phyloP scores from a whole-genome alignment of 1,284 basidiomycete genomes.

The Pyrrhoderma noxium region DNA sequence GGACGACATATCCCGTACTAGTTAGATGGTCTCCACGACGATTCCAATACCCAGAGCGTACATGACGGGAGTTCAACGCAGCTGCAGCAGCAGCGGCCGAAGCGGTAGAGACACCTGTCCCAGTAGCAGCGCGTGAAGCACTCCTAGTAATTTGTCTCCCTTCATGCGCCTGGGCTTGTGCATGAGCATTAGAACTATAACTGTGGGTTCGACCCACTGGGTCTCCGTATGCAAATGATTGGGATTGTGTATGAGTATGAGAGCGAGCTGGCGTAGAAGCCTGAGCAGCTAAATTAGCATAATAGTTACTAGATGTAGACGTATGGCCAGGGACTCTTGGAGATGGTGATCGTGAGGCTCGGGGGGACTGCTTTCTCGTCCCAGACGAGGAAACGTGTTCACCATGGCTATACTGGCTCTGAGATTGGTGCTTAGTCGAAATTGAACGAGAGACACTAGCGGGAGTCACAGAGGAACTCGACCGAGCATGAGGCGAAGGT shows the following conservation, averaged over 20 bases:
- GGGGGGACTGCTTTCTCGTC: conserved; percentile 9
- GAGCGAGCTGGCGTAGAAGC: conserved; percentile 3
- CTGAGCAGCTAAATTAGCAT: background rate
- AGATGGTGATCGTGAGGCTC: conserved; percentile 11
- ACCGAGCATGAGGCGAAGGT: conserved; percentile 6
- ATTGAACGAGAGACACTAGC: background rate
- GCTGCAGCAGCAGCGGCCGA: background rate
- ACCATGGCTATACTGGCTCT: background rate
- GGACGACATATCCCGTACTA: conserved; percentile 46
- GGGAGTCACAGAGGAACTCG: too few relatives aligned
- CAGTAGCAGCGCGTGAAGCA: conserved; percentile 11
- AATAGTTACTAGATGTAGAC: conserved; percentile 7
- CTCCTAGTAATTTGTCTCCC: conserved; percentile 1
- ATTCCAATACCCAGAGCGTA: conserved; percentile 61
- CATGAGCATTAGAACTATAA: background rate
- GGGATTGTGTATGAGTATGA: background rate
- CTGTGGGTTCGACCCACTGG: background rate
- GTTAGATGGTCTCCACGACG: conserved; percentile 60
- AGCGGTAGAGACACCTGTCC: background rate
- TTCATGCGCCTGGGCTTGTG: background rate
- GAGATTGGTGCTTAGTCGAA: conserved; percentile 1
- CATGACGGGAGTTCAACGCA: conserved; percentile 16
- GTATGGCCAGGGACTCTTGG: conserved; percentile 2
- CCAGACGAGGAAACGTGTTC: background rate
- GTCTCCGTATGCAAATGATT: background rate